These are phyloP conservation scores for Metschnikowia aberdeeniae DNA, from an alignment of 805 yeast species.

Conservation along the genomic window DNA sequence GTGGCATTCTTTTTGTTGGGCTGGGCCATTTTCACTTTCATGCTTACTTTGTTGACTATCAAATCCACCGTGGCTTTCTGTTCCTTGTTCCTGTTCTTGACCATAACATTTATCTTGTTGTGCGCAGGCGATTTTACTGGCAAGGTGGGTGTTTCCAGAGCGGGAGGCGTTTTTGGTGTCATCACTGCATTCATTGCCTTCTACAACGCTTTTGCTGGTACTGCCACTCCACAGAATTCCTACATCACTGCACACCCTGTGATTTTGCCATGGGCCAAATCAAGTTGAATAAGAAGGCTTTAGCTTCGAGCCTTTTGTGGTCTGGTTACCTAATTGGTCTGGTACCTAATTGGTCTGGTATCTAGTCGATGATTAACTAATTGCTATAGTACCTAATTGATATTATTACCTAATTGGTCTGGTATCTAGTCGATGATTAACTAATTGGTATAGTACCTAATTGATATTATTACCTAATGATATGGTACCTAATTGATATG, in stretches of 20 bases:
- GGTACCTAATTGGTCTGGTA: no score
- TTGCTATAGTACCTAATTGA: no score
- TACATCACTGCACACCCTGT: constrained; percentile 30
- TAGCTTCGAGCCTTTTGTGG: no score
- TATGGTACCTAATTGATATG: no score
- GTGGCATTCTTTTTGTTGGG: constrained; percentile 36
- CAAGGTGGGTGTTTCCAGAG: constrained; percentile 26
- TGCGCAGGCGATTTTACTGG: constrained; percentile 33
- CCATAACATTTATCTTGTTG: constrained; percentile 33
- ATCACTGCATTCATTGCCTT: constrained; percentile 37
- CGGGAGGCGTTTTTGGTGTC: constrained; percentile 43
- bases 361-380: no score
- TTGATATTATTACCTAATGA: no score
- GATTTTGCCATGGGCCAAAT: constrained; percentile 21
- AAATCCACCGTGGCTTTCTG: constrained; percentile 38
- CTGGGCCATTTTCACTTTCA: constrained; percentile 40
- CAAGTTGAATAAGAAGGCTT: background rate
- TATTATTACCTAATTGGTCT: no score
- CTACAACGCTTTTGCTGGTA: constrained; percentile 41
- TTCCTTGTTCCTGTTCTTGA: constrained; percentile 28
- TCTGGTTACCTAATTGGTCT: no score
- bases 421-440: no score
- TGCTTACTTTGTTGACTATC: constrained; percentile 32
- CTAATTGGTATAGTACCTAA: no score
- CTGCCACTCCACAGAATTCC: constrained; percentile 32